These are phyloP conservation scores for Microthlaspi erraticum DNA, from an alignment of 345 rosid species.

Conservation along the genomic window DNA sequence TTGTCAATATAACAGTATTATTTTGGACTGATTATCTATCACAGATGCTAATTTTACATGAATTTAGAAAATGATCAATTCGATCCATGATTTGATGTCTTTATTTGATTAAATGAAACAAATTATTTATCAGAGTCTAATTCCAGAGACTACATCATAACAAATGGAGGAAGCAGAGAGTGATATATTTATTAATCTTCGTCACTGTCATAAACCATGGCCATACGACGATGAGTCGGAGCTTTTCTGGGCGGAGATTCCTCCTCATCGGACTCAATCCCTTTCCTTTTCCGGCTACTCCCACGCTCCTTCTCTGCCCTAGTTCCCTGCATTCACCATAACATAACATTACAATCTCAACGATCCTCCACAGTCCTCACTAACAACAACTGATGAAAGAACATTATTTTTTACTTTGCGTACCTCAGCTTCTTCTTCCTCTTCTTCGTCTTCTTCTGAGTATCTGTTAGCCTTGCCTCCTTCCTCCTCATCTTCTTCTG, in stretches of 20 bases:
- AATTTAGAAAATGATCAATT: constrained; percentile 1
- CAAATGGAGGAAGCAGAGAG: constrained; percentile 2
- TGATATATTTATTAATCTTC: constrained; percentile 54
- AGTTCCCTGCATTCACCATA: constrained; percentile 57
- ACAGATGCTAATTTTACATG: constrained; percentile 1
- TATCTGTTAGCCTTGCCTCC: constrained; percentile 57
- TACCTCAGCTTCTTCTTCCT: constrained; percentile 71
- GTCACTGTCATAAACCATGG: constrained; percentile 89
- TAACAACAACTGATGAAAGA: not conserved
- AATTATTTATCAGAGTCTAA: too few relatives aligned
- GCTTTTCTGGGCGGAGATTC: constrained; percentile 84
- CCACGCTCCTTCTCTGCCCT: constrained; percentile 63
- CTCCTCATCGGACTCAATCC: constrained; percentile 90
- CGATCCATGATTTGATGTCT: constrained; percentile 7
- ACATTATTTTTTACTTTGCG: not conserved
- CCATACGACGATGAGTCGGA: constrained; percentile 75
- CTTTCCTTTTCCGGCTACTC: constrained; percentile 65
- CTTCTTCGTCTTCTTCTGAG: constrained; percentile 80
- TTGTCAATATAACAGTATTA: not conserved
- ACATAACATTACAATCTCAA: constrained; percentile 20
- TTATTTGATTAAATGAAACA: not conserved
- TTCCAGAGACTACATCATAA: constrained; percentile 30
- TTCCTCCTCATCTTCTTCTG: constrained; percentile 69
- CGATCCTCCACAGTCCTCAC: not conserved
- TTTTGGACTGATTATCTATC: constrained; percentile 1